A percentile compares a stretch with the other conserved stretches of the same genome.
Conservation (phyloP, 2,329 filamentous ascomycete genomes). For the Lecanosticta acicola region DNA sequence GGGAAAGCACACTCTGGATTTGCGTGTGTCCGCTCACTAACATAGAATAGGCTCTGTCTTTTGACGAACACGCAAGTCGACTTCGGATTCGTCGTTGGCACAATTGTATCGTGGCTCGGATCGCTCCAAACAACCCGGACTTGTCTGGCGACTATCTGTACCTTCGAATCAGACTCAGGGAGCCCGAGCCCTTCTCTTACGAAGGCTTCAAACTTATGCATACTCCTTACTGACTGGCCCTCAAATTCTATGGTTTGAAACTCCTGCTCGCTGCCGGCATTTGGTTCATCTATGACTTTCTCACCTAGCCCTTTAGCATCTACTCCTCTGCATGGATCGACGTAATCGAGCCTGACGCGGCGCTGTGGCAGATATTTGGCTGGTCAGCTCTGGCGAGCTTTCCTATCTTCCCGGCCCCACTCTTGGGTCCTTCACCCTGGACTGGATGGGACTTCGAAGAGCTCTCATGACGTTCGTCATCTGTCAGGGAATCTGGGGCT, state of each 20-base stretch:
- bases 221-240: slow-evolving; percentile 47
- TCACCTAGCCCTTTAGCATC: slow-evolving; percentile 76
- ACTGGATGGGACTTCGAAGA: slow-evolving; percentile 72
- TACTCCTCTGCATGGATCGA: slow-evolving; percentile 74
- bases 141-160: slow-evolving; percentile 76
- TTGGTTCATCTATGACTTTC: slow-evolving; percentile 82
- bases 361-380: slow-evolving; percentile 73
- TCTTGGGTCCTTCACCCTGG: slow-evolving; percentile 68
- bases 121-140: slow-evolving; percentile 51
- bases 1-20: too few species aligned
- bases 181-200: slow-evolving; percentile 70
- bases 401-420: slow-evolving; percentile 85
- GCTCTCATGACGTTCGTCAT: slow-evolving; percentile 66
- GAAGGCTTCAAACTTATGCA: slow-evolving; percentile 59
- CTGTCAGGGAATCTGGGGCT: slow-evolving; percentile 72
- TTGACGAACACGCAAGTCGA: slow-evolving; percentile 89
- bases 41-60: slow-evolving; percentile 45
- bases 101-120: slow-evolving; percentile 57
- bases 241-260: slow-evolving; percentile 67
- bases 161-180: slow-evolving; percentile 65
- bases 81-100: slow-evolving; percentile 73
- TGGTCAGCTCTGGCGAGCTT: slow-evolving; percentile 86
- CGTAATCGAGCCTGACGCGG: slow-evolving; percentile 52
- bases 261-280: slow-evolving; percentile 65
- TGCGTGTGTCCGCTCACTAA: too few species aligned